phyloP scores from a whole-genome alignment of 1,139 yeast species.

The Blastobotrys capitulatus region DNA sequence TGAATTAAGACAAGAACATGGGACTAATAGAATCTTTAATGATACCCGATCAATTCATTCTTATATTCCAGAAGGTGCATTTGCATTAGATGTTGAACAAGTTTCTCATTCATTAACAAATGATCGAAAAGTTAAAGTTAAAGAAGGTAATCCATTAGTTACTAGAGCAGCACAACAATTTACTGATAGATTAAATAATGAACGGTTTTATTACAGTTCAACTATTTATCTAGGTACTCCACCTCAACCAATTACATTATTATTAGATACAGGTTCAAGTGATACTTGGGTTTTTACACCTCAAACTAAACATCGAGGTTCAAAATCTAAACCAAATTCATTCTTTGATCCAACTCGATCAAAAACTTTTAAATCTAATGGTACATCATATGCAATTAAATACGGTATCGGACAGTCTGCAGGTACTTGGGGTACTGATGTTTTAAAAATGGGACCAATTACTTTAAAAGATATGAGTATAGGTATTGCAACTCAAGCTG shows the following conservation, averaged over 20 bases:
- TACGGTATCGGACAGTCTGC: constrained; percentile 28
- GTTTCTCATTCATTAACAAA: constrained; percentile 17
- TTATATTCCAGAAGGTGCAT: constrained; percentile 24
- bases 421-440: constrained; percentile 49
- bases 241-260: constrained; percentile 23
- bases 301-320: constrained; percentile 22
- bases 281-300: constrained; percentile 55
- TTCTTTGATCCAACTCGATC: constrained; percentile 34
- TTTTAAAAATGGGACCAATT: constrained; percentile 38
- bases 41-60: background rate
- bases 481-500: constrained; percentile 44
- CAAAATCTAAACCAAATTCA: constrained; percentile 23
- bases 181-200: constrained; percentile 30
- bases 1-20: background rate
- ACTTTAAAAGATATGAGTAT: constrained; percentile 39
- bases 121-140: background rate
- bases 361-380: constrained; percentile 20
- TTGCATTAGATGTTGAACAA: constrained; percentile 22
- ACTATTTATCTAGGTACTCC: constrained; percentile 29
- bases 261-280: constrained; percentile 64
- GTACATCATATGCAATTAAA: constrained; percentile 21
- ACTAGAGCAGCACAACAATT: constrained; percentile 19
- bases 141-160: constrained; percentile 1
- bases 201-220: constrained; percentile 34
- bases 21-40: background rate